These are phyloP conservation scores for Chrysoporthe puriensis DNA, from an alignment of 2,329 filamentous ascomycete species.

Conservation along the genomic window DNA sequence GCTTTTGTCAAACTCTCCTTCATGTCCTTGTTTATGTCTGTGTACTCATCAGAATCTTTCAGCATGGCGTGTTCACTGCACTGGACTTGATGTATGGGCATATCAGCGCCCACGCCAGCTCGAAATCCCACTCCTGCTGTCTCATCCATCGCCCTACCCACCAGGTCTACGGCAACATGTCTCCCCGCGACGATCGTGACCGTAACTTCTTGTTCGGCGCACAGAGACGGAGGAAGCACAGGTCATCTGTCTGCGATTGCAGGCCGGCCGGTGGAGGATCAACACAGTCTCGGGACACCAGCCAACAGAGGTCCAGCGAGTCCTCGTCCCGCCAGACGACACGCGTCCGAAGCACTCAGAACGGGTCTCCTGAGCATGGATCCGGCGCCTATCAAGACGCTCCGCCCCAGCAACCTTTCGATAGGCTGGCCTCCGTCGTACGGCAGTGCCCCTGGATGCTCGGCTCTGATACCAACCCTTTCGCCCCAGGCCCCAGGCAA, in stretches of 20 bases:
- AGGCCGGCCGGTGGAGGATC: conserved; percentile 1
- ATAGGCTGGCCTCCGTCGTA: conserved; percentile 14
- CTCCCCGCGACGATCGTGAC: conserved; percentile 5
- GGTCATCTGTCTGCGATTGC: conserved; percentile 19
- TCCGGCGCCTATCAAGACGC: not conserved
- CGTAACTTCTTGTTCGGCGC: conserved; percentile 13
- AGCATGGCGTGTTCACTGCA: not conserved
- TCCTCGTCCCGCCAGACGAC: not conserved
- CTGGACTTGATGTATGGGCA: not conserved
- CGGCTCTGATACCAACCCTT: not conserved
- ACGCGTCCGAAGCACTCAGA: not conserved
- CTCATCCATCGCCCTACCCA: not conserved
- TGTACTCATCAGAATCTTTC: not conserved
- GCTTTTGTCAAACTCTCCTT: not conserved
- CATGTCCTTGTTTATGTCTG: not conserved
- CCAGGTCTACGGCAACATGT: not conserved
- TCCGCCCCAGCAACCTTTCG: conserved; percentile 7
- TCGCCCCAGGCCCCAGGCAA: not conserved
- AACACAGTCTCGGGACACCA: not conserved
- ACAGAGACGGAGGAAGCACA: conserved; percentile 10
- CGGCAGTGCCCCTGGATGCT: conserved; percentile 25
- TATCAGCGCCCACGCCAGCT: not conserved
- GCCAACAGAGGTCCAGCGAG: not conserved
- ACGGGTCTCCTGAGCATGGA: not conserved
- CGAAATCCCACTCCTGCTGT: not conserved